Conservation (phyloP, 164 flowering plant genomes). For the Tetracentron sinense region DNA sequence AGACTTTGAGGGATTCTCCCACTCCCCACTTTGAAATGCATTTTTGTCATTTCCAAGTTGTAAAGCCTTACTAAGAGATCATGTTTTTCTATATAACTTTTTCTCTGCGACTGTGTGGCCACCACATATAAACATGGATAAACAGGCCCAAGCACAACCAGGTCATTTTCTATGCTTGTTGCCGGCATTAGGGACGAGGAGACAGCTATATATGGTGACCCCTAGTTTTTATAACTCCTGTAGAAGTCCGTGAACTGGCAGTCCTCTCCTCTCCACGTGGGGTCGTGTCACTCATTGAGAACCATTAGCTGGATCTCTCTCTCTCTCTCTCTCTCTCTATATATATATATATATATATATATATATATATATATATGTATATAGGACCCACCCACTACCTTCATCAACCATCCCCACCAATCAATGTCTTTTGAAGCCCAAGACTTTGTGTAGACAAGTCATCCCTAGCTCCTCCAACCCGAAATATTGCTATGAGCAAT, state of each 20-base stretch:
- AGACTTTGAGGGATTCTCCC: background rate
- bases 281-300: conserved; percentile 26
- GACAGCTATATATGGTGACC: conserved; percentile 34
- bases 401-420: too few relatives aligned
- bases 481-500: too few relatives aligned
- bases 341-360: too few relatives aligned
- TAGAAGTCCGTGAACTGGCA: conserved; percentile 37
- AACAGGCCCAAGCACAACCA: background rate
- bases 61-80: background rate
- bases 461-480: too few relatives aligned
- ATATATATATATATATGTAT: too few relatives aligned
- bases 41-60: background rate
- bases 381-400: too few relatives aligned
- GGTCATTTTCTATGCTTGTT: conserved; percentile 21
- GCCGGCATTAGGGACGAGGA: conserved; percentile 39
- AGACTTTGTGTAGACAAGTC: too few relatives aligned
- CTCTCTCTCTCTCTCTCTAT: conserved; percentile 4
- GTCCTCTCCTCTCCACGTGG: conserved; percentile 38
- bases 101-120: background rate
- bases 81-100: background rate
- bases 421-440: too few relatives aligned
- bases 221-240: conserved; percentile 16
- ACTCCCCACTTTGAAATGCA: background rate
- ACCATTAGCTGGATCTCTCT: conserved; percentile 34
- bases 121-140: background rate